These are phyloP conservation scores for Rhodotorula diobovata DNA, from an alignment of 768 basidiomycete genomes.

Conservation along the genomic window DNA sequence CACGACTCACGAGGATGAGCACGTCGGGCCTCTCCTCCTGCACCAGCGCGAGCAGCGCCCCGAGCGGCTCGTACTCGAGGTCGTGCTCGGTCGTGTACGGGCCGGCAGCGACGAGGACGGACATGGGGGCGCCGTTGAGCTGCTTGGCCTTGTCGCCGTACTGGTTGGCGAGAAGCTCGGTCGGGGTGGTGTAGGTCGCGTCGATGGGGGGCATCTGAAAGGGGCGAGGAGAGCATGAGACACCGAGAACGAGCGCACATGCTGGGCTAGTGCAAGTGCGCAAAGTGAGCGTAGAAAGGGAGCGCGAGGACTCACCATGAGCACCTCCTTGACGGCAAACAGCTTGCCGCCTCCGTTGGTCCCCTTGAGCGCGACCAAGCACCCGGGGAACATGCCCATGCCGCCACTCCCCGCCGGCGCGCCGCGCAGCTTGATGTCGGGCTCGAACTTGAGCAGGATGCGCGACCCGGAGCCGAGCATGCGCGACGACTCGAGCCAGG, in stretches of 20 bases:
- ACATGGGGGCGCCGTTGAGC: slow-evolving; percentile 55
- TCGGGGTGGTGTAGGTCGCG: slow-evolving; percentile 44
- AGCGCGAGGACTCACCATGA: slow-evolving; percentile 58
- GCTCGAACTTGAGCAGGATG: slow-evolving; percentile 67
- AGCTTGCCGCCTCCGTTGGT: slow-evolving; percentile 84
- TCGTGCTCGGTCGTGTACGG: slow-evolving; percentile 79
- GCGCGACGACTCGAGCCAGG: slow-evolving; percentile 79
- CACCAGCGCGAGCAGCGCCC: slow-evolving; percentile 60
- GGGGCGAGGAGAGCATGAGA: not conserved
- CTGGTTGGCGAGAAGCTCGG: slow-evolving; percentile 51
- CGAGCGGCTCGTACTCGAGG: slow-evolving; percentile 68
- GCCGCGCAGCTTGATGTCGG: slow-evolving; percentile 64
- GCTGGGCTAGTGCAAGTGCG: no score
- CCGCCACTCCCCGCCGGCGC: slow-evolving; percentile 60
- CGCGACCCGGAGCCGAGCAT: slow-evolving; percentile 60
- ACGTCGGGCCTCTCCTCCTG: slow-evolving; percentile 65
- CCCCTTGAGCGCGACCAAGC: slow-evolving; percentile 77
- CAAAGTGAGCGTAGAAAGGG: no score
- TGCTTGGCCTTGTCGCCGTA: slow-evolving; percentile 49
- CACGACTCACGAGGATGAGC: slow-evolving; percentile 64
- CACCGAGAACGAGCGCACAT: no score
- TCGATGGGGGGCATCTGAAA: slow-evolving; percentile 62
- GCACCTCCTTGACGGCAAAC: slow-evolving; percentile 75
- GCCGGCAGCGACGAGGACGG: slow-evolving; percentile 71
- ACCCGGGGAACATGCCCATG: slow-evolving; percentile 79